Percentiles rank a stretch among this genome's conserved stretches.
These are phyloP conservation scores for Microstegium vimineum DNA, from an alignment of 176 grass and related monocot genomes.

Conservation along the genomic window DNA sequence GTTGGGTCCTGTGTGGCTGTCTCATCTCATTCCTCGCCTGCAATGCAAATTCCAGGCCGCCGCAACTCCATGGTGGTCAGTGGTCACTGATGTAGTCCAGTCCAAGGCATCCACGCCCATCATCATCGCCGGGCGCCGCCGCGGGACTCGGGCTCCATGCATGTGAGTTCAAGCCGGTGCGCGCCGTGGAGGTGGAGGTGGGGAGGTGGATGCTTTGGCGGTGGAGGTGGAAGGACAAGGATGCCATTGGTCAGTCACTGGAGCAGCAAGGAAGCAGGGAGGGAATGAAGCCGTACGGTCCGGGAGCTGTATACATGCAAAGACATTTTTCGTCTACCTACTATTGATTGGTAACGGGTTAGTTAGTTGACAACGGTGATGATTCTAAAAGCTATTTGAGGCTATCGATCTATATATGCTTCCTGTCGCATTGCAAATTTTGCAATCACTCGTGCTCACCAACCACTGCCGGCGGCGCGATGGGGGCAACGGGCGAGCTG, in stretches of 20 bases:
- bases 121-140: not conserved
- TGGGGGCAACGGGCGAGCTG: not conserved
- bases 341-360: not conserved
- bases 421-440: not conserved
- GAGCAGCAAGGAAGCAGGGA: not conserved
- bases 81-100: not conserved
- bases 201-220: not conserved
- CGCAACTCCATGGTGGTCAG: not conserved
- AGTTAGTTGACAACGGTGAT: not conserved
- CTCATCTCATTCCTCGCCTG: too few relatives aligned
- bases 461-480: not conserved
- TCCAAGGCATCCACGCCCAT: not conserved
- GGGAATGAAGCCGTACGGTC: constrained; percentile 39
- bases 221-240: constrained; percentile 6
- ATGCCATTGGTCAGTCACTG: not conserved
- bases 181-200: not conserved
- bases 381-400: not conserved
- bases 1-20: not conserved
- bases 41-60: not conserved
- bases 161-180: not conserved
- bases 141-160: not conserved
- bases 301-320: constrained; percentile 22
- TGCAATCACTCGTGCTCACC: not conserved
- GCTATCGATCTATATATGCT: not conserved
- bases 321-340: not conserved